Evolutionary conservation across 495 filamentous ascomycete genomes (phyloP).

Genomic region (Neurospora terricola): DNA sequence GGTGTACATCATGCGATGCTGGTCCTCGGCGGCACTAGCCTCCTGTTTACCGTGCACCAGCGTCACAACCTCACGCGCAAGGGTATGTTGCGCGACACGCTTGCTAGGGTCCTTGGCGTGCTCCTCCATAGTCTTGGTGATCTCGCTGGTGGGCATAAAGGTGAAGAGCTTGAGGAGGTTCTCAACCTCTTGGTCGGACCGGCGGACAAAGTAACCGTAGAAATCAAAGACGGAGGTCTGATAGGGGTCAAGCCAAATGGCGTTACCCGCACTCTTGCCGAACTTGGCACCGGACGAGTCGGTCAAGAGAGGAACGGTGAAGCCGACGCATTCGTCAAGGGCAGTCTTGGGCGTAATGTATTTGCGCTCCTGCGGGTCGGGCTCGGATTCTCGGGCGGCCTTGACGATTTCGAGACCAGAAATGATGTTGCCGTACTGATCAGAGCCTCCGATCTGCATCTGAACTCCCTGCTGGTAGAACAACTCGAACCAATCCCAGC

Average conservation of each 20-base stretch:
- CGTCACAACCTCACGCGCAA: constrained; percentile 71
- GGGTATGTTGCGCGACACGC: constrained; percentile 66
- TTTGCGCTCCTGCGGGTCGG: constrained; percentile 17
- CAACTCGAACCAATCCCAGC: constrained; percentile 93
- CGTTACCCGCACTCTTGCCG: constrained; percentile 91
- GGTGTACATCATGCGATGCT: constrained; percentile 49
- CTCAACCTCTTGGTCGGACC: constrained; percentile 68
- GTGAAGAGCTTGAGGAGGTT: constrained; percentile 83
- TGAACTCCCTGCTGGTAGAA: constrained; percentile 51
- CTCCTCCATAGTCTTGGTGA: constrained; percentile 52
- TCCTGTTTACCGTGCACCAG: constrained; percentile 61
- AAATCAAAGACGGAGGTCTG: constrained; percentile 77
- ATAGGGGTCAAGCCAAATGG: constrained; percentile 79
- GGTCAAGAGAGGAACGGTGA: constrained; percentile 85
- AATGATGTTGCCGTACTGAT: constrained; percentile 95
- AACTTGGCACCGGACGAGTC: constrained; percentile 81
- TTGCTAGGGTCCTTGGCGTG: constrained; percentile 57
- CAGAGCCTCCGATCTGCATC: constrained; percentile 85
- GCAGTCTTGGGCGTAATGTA: constrained; percentile 16
- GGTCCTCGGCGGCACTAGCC: constrained; percentile 44
- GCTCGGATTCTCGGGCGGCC: constrained; percentile 48
- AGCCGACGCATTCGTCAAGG: constrained; percentile 56
- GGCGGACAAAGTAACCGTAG: constrained; percentile 80
- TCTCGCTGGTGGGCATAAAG: constrained; percentile 61
- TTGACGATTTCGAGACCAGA: constrained; percentile 81